These are phyloP conservation scores for Cryptosporidium parvum DNA, from an alignment of 169 alveolate species.

Conservation along the genomic window DNA sequence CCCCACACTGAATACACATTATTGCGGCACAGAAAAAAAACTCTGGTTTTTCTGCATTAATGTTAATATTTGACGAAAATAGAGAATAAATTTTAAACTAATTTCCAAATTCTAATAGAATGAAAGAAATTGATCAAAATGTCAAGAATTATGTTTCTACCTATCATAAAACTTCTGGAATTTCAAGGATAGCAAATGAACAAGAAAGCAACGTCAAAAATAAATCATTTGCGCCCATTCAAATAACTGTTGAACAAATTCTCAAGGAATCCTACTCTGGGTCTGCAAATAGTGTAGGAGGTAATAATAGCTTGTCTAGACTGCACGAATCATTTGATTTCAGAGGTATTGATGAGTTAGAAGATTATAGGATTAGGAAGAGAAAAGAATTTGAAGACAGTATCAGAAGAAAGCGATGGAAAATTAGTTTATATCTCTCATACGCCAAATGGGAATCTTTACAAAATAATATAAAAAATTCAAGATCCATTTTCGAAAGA, in stretches of 20 bases:
- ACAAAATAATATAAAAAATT: constrained; percentile 92
- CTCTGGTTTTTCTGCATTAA: not conserved
- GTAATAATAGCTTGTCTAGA: constrained; percentile 52
- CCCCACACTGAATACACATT: constrained; percentile 50
- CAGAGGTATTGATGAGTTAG: constrained; percentile 94
- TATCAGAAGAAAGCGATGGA: constrained; percentile 93
- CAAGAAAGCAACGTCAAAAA: constrained; percentile 90
- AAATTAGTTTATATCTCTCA: constrained; percentile 92
- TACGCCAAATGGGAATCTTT: constrained; percentile 98
- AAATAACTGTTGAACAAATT: constrained; percentile 98
- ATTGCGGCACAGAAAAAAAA: constrained; percentile 34
- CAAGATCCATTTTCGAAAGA: constrained; percentile 97
- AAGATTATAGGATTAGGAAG: constrained; percentile 91
- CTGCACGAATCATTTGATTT: constrained; percentile 63
- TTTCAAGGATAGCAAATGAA: constrained; percentile 6
- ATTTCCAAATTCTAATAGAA: not conserved
- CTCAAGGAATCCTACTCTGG: constrained; percentile 87
- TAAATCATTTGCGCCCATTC: constrained; percentile 96
- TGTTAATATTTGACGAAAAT: constrained; percentile 33
- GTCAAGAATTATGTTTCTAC: constrained; percentile 46
- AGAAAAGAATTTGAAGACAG: constrained; percentile 97
- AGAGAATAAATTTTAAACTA: not conserved
- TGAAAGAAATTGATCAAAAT: constrained; percentile 15
- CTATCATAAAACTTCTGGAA: constrained; percentile 9
- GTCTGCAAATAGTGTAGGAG: constrained; percentile 11